Base-by-base conservation (phyloP, 805 yeast species). In the Myxozyma neglecta region DNA sequence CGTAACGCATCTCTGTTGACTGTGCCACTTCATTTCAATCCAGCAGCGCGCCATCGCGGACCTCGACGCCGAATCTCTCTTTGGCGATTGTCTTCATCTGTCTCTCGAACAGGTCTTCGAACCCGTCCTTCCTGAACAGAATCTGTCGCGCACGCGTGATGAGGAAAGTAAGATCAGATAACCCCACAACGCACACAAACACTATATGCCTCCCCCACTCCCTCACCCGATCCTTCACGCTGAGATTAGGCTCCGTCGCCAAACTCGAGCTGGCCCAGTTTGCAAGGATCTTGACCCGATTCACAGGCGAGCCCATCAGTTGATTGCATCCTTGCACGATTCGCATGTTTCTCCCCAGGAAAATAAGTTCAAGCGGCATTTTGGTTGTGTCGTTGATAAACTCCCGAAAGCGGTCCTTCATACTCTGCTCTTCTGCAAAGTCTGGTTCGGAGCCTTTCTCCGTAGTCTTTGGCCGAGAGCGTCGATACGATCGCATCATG, bases 321-420 rank as follows among this genome's bases (percentile, higher is more conserved):
- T 83, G 84, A 71, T 89, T 88, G 65, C 86, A 73, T 29, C 85
- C 85, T 71, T 88, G 93, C 54, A 89, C 80, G 77, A 88, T 87
- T 62, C 92, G 77, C 87, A 87, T 86, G 10, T 89, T 80, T 69
- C 93, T 76, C 57, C 87, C 83, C 6, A 89, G 74, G 68, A 88
- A 88, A 18, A 86, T 77, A 57, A 88, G 72, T 50, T 84, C 85
- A 63, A 85, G 73, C 1, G 96, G 96, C 70, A 89, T 84, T 72
- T 82, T 81, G 52, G 82, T 81, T 6, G 86, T 80, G 71, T 87
- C 90, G 59, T 82, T 73, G 59, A 88, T 76, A 65, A 88, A 85
- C 55, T 76, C 75, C 61, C 77, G 77, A 73, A 89, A 78, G 61
- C 81, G 75, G n/a, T 80, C 79, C 20, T 79, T 77, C 64, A 80